Evolutionary conservation across 257 asterid species (phyloP), one percentile per base, ranked within the genome.

Genomic region (Gardenia jasminoides): DNA sequence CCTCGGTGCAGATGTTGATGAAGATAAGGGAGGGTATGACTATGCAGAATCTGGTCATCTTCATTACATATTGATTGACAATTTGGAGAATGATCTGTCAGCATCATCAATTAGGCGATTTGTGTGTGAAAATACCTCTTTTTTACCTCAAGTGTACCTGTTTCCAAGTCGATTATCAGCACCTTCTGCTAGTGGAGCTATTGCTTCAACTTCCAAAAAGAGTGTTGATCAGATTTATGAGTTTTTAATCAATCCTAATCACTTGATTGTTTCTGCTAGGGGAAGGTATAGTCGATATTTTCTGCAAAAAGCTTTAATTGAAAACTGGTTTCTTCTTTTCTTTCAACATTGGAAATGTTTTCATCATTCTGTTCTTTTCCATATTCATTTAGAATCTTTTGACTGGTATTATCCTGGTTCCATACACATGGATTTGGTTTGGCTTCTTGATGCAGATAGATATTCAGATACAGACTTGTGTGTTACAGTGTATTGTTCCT

Each of bases 81-180:
- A 88, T 82, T 69, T 91, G 86, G 92, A 91, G 88, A 85, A 79
- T 26, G 88, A 84, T 75, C 58, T 89, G 44, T 82, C 85, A 19
- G 81, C 90, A 26, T 82, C 80, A 69, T 71, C 86, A 20, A 83
- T 88, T 69, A 75, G 75, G 72, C 75, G 72, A 70, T 90, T 88
- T 80, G 82, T 91, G 73, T 50, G 56, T 48, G 72, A 74, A 56
- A 73, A 85, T 19, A 91, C 92, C 46, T 67, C 33, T 79, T 81
- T 89, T 79, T 74, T 81, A n/a, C 76, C 90, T 19, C 83, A 86
- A 84, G 90, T 78, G 52, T 80, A 80, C 77, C 75, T 88, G n/a
- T 87, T 88, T 71, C 92, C 91, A 47, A 83, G 89, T 69, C 76
- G 30, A 70, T 43, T 54, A 26, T 70, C 84, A 0, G 85, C 79